These are phyloP conservation scores for Berkeleyomyces basicola DNA, from an alignment of 2,329 filamentous ascomycete genomes.

Conservation along the genomic window DNA sequence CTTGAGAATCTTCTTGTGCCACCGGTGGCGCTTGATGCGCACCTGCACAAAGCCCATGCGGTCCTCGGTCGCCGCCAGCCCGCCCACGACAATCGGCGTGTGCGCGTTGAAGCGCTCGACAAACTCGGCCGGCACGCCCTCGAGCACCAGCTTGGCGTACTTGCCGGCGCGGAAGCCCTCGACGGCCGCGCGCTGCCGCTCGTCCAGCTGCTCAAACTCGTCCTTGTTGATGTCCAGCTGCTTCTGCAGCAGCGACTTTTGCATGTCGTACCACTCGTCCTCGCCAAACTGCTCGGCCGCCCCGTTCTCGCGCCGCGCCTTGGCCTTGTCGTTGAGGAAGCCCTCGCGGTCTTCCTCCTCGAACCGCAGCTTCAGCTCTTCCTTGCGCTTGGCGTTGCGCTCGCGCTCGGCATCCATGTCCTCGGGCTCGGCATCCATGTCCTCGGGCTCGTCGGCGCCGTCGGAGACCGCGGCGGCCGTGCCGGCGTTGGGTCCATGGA, in stretches of 20 bases:
- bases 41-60: constrained; percentile 91
- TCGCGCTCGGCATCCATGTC: constrained; percentile 75
- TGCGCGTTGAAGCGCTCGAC: constrained; percentile 64
- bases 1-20: constrained; percentile 99
- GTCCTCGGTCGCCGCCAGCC: constrained; percentile 85
- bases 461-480: constrained; percentile 14
- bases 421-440: constrained; percentile 49
- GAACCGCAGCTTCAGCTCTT: constrained; percentile 85
- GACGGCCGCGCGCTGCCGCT: constrained; percentile 62
- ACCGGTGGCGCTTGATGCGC: constrained; percentile 89
- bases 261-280: constrained; percentile 96
- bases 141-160: constrained; percentile 80
- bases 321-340: constrained; percentile 76
- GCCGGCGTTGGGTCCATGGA: constrained; percentile 25
- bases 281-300: constrained; percentile 74
- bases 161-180: constrained; percentile 86
- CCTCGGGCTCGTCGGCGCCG: constrained; percentile 27
- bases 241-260: constrained; percentile 89
- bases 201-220: constrained; percentile 79
- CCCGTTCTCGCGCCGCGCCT: constrained; percentile 52
- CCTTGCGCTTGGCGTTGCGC: constrained; percentile 79
- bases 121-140: constrained; percentile 83
- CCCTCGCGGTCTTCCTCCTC: constrained; percentile 98
- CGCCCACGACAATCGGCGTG: constrained; percentile 74
- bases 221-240: constrained; percentile 93